These are phyloP conservation scores for Malania oleifera DNA, from an alignment of 164 flowering plant species.

Conservation along the genomic window DNA sequence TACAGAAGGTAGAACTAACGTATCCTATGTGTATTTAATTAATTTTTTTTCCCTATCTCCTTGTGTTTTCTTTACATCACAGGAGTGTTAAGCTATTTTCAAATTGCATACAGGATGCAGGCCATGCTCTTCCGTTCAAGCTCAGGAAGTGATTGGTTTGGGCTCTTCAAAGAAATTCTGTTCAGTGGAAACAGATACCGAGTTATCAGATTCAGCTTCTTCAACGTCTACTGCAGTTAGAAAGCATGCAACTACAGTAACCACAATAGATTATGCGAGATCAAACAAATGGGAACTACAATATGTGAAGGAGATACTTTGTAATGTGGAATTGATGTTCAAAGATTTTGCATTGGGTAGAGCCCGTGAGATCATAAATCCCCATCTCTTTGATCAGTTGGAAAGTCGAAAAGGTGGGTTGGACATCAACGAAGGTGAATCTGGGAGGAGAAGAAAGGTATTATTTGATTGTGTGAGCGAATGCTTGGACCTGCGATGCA, in stretches of 20 bases:
- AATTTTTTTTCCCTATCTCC: neutral
- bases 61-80: neutral
- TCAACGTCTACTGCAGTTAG: slow-evolving; percentile 31
- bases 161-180: slow-evolving; percentile 24
- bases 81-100: neutral
- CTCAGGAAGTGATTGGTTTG: slow-evolving; percentile 30
- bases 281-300: slow-evolving; percentile 49
- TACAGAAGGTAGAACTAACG: slow-evolving; percentile 35
- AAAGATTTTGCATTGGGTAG: slow-evolving; percentile 52
- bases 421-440: slow-evolving; percentile 17
- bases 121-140: slow-evolving; percentile 42
- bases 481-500: slow-evolving; percentile 60
- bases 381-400: slow-evolving; percentile 55
- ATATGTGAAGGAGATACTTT: slow-evolving; percentile 53
- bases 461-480: slow-evolving; percentile 74
- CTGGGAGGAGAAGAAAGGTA: slow-evolving; percentile 33
- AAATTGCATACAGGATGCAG: slow-evolving; percentile 42
- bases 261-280: slow-evolving; percentile 3
- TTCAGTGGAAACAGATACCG: slow-evolving; percentile 42
- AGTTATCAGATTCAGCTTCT: slow-evolving; percentile 80
- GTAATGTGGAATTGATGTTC: slow-evolving; percentile 48
- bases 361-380: slow-evolving; percentile 44
- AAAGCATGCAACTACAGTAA: slow-evolving; percentile 13
- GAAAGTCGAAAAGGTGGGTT: slow-evolving; percentile 39
- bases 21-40: neutral